phyloP scores from a whole-genome alignment of 352 stramenopile species.

The Pythium monospermum region DNA sequence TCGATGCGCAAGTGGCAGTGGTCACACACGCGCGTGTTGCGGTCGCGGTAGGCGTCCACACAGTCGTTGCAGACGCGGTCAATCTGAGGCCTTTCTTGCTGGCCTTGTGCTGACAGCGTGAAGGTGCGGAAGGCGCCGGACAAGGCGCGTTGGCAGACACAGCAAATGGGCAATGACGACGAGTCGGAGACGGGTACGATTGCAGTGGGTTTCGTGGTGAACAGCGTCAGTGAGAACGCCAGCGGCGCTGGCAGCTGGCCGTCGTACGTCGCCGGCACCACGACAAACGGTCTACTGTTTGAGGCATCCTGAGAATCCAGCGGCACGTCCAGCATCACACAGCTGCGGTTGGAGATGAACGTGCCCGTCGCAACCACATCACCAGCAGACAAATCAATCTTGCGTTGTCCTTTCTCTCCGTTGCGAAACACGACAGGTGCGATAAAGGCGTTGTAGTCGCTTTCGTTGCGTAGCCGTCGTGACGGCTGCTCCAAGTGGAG shows the following conservation, averaged over 20 bases:
- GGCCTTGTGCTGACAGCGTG: slow-evolving; percentile 12
- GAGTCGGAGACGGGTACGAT: slow-evolving; percentile 30
- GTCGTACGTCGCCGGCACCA: slow-evolving; percentile 35
- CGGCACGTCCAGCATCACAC: slow-evolving; percentile 44
- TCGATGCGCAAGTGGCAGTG: slow-evolving; percentile 78
- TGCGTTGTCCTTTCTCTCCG: slow-evolving; percentile 54
- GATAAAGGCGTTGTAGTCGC: slow-evolving; percentile 74
- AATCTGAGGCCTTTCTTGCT: slow-evolving; percentile 34
- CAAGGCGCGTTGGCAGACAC: slow-evolving; percentile 28
- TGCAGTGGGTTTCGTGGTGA: slow-evolving; percentile 23
- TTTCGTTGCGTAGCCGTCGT: slow-evolving; percentile 64
- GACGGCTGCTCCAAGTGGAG: slow-evolving; percentile 75
- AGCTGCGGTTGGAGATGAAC: slow-evolving; percentile 85
- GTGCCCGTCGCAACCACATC: slow-evolving; percentile 77
- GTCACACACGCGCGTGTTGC: slow-evolving; percentile 68
- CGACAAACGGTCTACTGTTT: slow-evolving; percentile 30
- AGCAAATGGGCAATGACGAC: slow-evolving; percentile 30
- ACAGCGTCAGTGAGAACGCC: slow-evolving; percentile 24
- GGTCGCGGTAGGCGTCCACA: slow-evolving; percentile 62
- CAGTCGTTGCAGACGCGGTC: slow-evolving; percentile 82
- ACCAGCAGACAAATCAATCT: slow-evolving; percentile 68
- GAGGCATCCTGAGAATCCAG: too few relatives aligned
- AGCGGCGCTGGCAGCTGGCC: slow-evolving; percentile 12
- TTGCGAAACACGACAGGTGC: slow-evolving; percentile 75
- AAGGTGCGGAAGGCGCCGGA: slow-evolving; percentile 32